Evolutionary conservation across 306 rosid species (phyloP), one percentile per base, ranked within the genome.

Genomic region (Cucurbita pepo): DNA sequence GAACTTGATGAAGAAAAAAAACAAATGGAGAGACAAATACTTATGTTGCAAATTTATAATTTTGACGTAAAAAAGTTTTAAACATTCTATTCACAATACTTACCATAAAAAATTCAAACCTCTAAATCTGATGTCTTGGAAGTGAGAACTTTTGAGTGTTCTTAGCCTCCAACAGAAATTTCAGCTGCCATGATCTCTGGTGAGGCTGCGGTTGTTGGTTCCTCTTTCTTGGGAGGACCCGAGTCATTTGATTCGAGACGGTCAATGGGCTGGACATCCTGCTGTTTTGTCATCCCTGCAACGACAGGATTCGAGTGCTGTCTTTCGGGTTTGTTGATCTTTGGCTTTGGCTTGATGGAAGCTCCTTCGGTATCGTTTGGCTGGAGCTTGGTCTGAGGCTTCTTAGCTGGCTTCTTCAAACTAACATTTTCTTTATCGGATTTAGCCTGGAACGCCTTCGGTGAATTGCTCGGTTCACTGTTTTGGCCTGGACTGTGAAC

Each of bases 161-260:
- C 4, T 63, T 82, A 88, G 79, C 84, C 79, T 82, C 94, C 87
- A 75, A 85, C 86, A 14, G 86, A 2, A 74, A 86, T 95, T 83
- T 90, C 96, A 64, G 78, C 83, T 21, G 90, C 74, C 77, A 79
- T 81, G 76, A 84, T 81, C 74, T 87, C 92, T 0, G 90, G 79
- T 38, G 84, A 59, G 8, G 88, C 64, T 45, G 83, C 65, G 56
- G 56, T 75, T 3, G 71, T 37, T 40, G 80, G 58, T 55, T 60
- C 84, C 77, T 60, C 80, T 18, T 77, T 85, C 44, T 77, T 76
- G 47, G 63, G 59, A 47, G 48, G 64, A 56, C 79, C 77, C 73
- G 51, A 61, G 62, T 81, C 81, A 47, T 76, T 72, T 76, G 18
- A 60, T 65, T 84, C 82, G 2, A 83, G 52, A 69, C 52, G 76